Evolutionary conservation across 2,329 filamentous ascomycete genomes (phyloP).

Genomic region (Beauveria caledonica): DNA sequence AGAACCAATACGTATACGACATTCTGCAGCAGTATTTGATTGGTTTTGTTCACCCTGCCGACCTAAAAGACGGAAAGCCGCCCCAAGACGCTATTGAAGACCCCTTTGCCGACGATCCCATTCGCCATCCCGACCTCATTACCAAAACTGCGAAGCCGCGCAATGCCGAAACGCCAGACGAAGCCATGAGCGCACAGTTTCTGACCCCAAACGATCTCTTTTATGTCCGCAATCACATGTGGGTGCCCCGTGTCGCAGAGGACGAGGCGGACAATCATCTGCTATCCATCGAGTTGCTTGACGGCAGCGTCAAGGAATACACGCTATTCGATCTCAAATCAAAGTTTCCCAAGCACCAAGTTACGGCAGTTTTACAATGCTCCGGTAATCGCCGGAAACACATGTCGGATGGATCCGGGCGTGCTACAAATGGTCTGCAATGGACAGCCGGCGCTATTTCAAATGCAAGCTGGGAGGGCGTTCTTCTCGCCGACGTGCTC

Average conservation of each 20-base stretch:
- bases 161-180: conserved; percentile 52
- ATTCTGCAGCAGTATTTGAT: conserved; percentile 58
- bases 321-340: conserved; percentile 45
- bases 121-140: conserved; percentile 41
- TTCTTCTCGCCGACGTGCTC: conserved; percentile 46
- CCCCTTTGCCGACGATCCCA: conserved; percentile 48
- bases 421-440: conserved; percentile 47
- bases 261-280: conserved; percentile 33
- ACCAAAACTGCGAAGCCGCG: conserved; percentile 47
- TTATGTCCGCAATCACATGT: conserved; percentile 56
- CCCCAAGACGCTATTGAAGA: conserved; percentile 49
- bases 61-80: conserved; percentile 50
- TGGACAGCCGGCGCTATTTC: conserved; percentile 54
- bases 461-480: conserved; percentile 51
- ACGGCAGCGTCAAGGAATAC: conserved; percentile 45
- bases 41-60: conserved; percentile 49
- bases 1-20: conserved; percentile 54
- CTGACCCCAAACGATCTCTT: conserved; percentile 48
- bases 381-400: conserved; percentile 51
- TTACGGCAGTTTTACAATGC: conserved; percentile 51
- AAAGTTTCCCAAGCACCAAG: conserved; percentile 40
- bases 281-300: conserved; percentile 46
- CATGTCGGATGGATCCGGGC: conserved; percentile 42
- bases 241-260: conserved; percentile 43
- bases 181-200: conserved; percentile 40